These are phyloP conservation scores for Bipolaris zeicola DNA, from an alignment of 2,329 filamentous ascomycete species.

Conservation along the genomic window DNA sequence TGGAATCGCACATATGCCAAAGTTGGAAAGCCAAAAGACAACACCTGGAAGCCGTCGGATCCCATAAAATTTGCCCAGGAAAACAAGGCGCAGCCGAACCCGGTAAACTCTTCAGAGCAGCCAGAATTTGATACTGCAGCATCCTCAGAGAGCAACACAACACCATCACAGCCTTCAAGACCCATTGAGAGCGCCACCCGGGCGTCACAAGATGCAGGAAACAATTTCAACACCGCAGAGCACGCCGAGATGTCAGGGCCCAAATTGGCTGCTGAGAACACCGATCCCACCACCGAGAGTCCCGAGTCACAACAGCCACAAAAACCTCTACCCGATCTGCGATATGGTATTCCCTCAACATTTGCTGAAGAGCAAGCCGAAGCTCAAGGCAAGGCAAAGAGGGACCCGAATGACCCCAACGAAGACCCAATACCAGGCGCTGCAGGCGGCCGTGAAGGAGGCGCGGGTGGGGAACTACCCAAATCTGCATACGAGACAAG, in stretches of 20 bases:
- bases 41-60: slow-evolving; percentile 51
- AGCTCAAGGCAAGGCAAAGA: slow-evolving; percentile 43
- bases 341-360: slow-evolving; percentile 92
- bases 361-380: slow-evolving; percentile 72
- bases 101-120: slow-evolving; percentile 42
- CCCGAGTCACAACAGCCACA: slow-evolving; percentile 53
- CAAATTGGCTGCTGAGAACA: slow-evolving; percentile 44
- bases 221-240: slow-evolving; percentile 29
- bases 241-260: slow-evolving; percentile 48
- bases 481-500: slow-evolving; percentile 89
- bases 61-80: slow-evolving; percentile 46
- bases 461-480: slow-evolving; percentile 68
- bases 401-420: slow-evolving; percentile 44
- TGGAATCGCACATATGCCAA: slow-evolving; percentile 36
- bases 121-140: slow-evolving; percentile 38
- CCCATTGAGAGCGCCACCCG: slow-evolving; percentile 27
- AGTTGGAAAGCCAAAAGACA: slow-evolving; percentile 37
- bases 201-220: slow-evolving; percentile 21
- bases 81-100: slow-evolving; percentile 30
- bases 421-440: slow-evolving; percentile 55
- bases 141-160: slow-evolving; percentile 26
- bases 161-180: slow-evolving; percentile 31
- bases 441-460: slow-evolving; percentile 52
- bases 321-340: slow-evolving; percentile 83
- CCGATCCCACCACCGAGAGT: slow-evolving; percentile 49